These are phyloP conservation scores for Teunomyces panamensis DNA, from an alignment of 805 yeast species.

Conservation along the genomic window DNA sequence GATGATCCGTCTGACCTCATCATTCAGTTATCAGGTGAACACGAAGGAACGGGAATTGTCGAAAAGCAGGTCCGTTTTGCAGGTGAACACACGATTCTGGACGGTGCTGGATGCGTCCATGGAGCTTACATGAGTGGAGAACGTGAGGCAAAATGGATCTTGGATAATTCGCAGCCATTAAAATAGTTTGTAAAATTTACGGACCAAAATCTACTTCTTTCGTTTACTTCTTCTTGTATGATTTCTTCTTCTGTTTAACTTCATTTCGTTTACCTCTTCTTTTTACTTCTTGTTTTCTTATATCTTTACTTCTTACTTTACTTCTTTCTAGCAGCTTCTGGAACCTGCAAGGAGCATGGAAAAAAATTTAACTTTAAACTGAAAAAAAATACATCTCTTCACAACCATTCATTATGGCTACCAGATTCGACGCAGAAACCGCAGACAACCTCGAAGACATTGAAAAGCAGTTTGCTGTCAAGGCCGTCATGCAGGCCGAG, in stretches of 20 bases:
- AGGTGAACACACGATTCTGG: conserved; percentile 84
- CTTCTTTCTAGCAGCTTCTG: not conserved
- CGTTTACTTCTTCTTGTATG: not conserved
- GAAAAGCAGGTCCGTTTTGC: conserved; percentile 68
- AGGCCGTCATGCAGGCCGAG: conserved; percentile 93
- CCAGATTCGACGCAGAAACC: conserved; percentile 72
- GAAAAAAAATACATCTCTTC: conserved; percentile 3
- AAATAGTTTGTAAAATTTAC: not conserved
- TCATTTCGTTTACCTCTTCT: not conserved
- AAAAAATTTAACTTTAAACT: conserved; percentile 1
- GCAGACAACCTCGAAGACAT: conserved; percentile 96
- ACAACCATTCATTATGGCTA: conserved; percentile 20
- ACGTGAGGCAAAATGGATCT: conserved; percentile 48
- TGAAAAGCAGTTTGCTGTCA: conserved; percentile 96
- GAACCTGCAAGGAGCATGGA: too few species aligned
- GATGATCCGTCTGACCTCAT: conserved; percentile 68
- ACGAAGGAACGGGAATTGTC: conserved; percentile 39
- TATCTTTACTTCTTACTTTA: not conserved
- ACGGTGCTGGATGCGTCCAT: conserved; percentile 90
- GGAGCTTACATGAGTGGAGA: conserved; percentile 83
- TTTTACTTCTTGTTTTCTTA: not conserved
- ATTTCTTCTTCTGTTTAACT: not conserved
- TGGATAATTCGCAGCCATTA: conserved; percentile 7
- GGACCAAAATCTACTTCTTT: not conserved
- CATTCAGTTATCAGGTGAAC: conserved; percentile 52